phyloP scores from a whole-genome alignment of 2,329 filamentous ascomycete species.

The Huntiella abstrusa region DNA sequence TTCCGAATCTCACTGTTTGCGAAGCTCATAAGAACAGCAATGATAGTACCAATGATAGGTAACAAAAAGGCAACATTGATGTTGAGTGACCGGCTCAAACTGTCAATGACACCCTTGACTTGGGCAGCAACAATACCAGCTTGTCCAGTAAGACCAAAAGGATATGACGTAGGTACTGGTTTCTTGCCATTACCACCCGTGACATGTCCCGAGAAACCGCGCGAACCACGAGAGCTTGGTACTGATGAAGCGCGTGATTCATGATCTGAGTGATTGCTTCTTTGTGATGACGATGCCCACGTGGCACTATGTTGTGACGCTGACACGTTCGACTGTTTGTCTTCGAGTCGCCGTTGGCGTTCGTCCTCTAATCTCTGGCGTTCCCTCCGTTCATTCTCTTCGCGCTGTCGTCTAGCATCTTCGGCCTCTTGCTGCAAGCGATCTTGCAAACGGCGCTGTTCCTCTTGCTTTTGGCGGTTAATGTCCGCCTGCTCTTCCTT shows the following conservation, averaged over 20 bases:
- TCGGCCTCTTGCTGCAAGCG: slow-evolving; percentile 36
- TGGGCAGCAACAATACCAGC: slow-evolving; percentile 35
- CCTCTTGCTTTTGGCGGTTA: slow-evolving; percentile 45
- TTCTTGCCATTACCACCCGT: neutral
- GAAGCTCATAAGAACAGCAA: slow-evolving; percentile 60
- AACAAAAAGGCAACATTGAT: slow-evolving; percentile 38
- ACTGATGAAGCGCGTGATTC: neutral
- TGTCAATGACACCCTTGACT: slow-evolving; percentile 31
- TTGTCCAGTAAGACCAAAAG: slow-evolving; percentile 17
- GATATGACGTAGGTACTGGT: slow-evolving; percentile 14
- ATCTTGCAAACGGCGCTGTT: slow-evolving; percentile 35
- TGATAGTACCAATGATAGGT: slow-evolving; percentile 55
- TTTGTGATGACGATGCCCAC: slow-evolving; percentile 2
- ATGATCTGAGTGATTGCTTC: neutral
- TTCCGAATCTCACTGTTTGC: slow-evolving; percentile 58
- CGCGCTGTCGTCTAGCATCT: slow-evolving; percentile 33
- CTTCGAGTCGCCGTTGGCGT: slow-evolving; percentile 24
- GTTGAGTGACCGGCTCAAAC: slow-evolving; percentile 30
- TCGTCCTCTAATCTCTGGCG: slow-evolving; percentile 34
- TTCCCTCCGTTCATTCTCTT: slow-evolving; percentile 41
- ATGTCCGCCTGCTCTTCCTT: slow-evolving; percentile 66
- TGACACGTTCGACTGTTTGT: slow-evolving; percentile 27
- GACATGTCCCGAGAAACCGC: neutral
- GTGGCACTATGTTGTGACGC: slow-evolving; percentile 17
- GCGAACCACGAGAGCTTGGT: neutral